Conservation (phyloP, 1,284 basidiomycete genomes). For the Tylopilus sp. region DNA sequence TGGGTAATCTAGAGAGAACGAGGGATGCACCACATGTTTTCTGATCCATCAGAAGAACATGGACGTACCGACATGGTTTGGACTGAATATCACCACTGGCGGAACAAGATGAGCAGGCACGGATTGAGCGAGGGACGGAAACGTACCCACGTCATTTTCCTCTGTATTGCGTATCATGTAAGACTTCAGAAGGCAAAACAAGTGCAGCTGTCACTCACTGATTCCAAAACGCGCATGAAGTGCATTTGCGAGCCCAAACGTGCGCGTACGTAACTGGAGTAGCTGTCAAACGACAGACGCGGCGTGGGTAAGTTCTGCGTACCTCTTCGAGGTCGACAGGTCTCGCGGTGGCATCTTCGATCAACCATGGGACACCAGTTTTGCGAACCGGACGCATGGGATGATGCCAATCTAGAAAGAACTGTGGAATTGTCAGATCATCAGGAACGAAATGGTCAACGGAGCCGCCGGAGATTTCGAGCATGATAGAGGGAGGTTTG, state of each 20-base stretch:
- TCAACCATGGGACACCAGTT: conserved; percentile 51
- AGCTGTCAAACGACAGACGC: background rate
- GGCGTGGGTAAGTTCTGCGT: conserved; percentile 11
- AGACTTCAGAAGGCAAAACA: conserved; percentile 1
- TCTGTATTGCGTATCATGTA: conserved; percentile 11
- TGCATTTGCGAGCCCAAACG: conserved; percentile 58
- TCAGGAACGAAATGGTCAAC: conserved; percentile 57
- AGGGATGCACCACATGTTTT: background rate
- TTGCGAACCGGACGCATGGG: conserved; percentile 46
- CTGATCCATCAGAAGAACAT: conserved; percentile 12
- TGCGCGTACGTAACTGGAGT: conserved; percentile 46
- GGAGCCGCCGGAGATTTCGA: conserved; percentile 42
- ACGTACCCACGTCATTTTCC: conserved; percentile 50
- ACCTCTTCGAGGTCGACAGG: conserved; percentile 49
- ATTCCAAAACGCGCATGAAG: conserved; percentile 53
- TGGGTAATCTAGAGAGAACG: conserved; percentile 55
- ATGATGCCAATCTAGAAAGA: conserved; percentile 57
- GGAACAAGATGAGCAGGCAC: conserved; percentile 7
- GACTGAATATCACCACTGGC: conserved; percentile 59
- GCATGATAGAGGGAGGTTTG: conserved; percentile 7
- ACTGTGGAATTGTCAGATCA: conserved; percentile 68
- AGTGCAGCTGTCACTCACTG: conserved; percentile 39
- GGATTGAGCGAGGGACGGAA: background rate
- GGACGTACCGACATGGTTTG: conserved; percentile 60
- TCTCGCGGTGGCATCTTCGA: conserved; percentile 58